phyloP scores from a whole-genome alignment of 495 filamentous ascomycete genomes.

The Annulohypoxylon bovei region DNA sequence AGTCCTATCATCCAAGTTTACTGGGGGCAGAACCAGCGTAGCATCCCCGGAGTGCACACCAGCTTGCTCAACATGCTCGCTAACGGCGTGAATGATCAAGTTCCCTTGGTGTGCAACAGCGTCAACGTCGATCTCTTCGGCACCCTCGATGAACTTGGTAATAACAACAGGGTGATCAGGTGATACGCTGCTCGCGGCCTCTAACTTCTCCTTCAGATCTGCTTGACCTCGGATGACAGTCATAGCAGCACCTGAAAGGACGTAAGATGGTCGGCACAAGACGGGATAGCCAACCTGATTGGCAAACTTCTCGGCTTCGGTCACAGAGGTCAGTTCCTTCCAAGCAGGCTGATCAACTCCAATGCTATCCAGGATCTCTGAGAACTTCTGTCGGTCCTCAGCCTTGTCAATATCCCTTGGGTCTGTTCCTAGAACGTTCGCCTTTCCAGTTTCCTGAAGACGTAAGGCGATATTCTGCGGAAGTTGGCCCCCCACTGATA shows the following conservation, averaged over 20 bases:
- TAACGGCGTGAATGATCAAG: slow-evolving; percentile 92
- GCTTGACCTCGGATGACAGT: slow-evolving; percentile 95
- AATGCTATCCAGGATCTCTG: slow-evolving; percentile 94
- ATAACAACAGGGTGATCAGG: slow-evolving; percentile 98
- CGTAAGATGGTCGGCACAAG: slow-evolving; percentile 94
- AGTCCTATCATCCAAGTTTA: slow-evolving; percentile 74
- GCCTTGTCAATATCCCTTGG: slow-evolving; percentile 96
- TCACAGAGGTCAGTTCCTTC: slow-evolving; percentile 94
- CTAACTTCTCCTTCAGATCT: slow-evolving; percentile 89
- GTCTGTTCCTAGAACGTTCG: slow-evolving; percentile 89
- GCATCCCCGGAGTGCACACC: slow-evolving; percentile 99
- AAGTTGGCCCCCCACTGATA: slow-evolving; percentile 94
- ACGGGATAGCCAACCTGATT: slow-evolving; percentile 91
- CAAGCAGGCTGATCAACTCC: slow-evolving; percentile 95
- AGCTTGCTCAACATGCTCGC: slow-evolving; percentile 96
- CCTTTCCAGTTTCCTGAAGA: slow-evolving; percentile 89
- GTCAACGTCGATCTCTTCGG: slow-evolving; percentile 97
- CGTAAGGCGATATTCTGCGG: slow-evolving; percentile 97
- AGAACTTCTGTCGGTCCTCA: slow-evolving; percentile 98
- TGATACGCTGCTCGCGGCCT: slow-evolving; percentile 91
- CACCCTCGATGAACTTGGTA: slow-evolving; percentile 97
- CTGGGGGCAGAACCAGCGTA: slow-evolving; percentile 92
- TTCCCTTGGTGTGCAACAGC: slow-evolving; percentile 87
- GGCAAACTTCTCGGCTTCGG: slow-evolving; percentile 87
- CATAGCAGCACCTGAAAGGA: slow-evolving; percentile 98